Base-by-base conservation (phyloP, 169 alveolate species). In the Theileria parva region DNA sequence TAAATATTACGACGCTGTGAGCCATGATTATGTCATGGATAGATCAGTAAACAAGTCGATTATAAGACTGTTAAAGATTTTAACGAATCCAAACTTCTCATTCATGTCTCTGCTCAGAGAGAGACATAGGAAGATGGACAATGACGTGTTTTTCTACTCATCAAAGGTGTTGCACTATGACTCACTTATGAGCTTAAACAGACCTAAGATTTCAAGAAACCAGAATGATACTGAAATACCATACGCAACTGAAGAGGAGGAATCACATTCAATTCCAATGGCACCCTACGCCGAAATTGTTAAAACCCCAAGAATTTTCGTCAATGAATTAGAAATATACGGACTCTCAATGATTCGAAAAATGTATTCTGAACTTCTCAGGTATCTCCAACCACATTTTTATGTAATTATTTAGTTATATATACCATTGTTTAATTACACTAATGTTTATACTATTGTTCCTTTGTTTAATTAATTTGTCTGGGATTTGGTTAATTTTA, bases 141-240 rank as follows among this genome's bases (percentile, higher is more conserved):
- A 77, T 70, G 87, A 85, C 15, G 85, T 85, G 48, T 85, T 78
- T 34, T 85, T 37, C 86, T 51, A 71, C 48, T 83, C 64, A 27
- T 32, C 77, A 17, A 83, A 83, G 53, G 37, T 53, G 37, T 65
- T 77, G 27, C 57, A 77, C 23, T 83, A 83, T 37, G 80, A 55
- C 3, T 27, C 86, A 17, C 64, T 72, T 8, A 51, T 37, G 77
- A n/a, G 64, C 6, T 12, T 68, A 8, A 19, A 44, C 28, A 44
- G 77, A 21, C 77, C 77, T 8, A 8, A 0, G 25, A 66, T 50
- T n/a, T 44, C 44, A 68, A 68, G 64, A n/a, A 21, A 63, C 19
- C 25, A 27, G 6, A 1, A 32, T 23, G 50, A 34, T 3, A 13
- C 23, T n/a, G 64, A 68, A 13, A 17, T 68, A 7, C 28, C 60